Conservation (phyloP, 116 monocot species). For the Thalassia testudinum region DNA sequence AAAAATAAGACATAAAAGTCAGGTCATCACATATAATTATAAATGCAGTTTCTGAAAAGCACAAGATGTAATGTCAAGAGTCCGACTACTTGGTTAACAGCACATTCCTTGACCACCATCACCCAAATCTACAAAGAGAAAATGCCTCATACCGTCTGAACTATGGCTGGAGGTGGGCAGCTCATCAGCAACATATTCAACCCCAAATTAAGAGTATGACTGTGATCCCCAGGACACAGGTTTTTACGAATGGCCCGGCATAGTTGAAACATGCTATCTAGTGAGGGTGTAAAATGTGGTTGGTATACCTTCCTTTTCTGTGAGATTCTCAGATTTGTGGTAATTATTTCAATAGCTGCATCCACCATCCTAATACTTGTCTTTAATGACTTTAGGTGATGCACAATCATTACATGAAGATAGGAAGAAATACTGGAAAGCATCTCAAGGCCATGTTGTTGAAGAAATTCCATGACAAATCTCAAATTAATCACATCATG, state of each 20-base stretch:
- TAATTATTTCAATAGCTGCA: slow-evolving; percentile 37
- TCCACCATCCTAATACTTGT: slow-evolving; percentile 30
- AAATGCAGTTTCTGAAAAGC: no score
- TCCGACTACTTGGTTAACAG: no score
- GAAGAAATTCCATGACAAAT: slow-evolving; percentile 43
- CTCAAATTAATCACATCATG: slow-evolving; percentile 34
- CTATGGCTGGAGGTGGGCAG: slow-evolving; percentile 30
- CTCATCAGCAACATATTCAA: slow-evolving; percentile 44
- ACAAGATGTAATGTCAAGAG: no score
- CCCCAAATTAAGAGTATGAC: slow-evolving; percentile 19
- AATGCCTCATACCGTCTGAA: slow-evolving; percentile 30
- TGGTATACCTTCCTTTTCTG: slow-evolving; percentile 45
- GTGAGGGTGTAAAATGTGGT: slow-evolving; percentile 61
- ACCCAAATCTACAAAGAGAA: neutral
- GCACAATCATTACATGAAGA: slow-evolving; percentile 20
- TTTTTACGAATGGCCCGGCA: slow-evolving; percentile 25
- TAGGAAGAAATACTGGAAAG: slow-evolving; percentile 48
- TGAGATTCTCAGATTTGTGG: slow-evolving; percentile 48
- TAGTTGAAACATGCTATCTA: slow-evolving; percentile 33
- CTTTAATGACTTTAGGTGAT: slow-evolving; percentile 22
- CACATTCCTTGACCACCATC: no score
- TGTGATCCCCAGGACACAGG: slow-evolving; percentile 4
- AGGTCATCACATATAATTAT: no score
- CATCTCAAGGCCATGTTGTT: slow-evolving; percentile 60
- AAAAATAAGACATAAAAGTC: no score